Conservation (phyloP, 129 eudicot genomes). For the Flaveria bidentis region DNA sequence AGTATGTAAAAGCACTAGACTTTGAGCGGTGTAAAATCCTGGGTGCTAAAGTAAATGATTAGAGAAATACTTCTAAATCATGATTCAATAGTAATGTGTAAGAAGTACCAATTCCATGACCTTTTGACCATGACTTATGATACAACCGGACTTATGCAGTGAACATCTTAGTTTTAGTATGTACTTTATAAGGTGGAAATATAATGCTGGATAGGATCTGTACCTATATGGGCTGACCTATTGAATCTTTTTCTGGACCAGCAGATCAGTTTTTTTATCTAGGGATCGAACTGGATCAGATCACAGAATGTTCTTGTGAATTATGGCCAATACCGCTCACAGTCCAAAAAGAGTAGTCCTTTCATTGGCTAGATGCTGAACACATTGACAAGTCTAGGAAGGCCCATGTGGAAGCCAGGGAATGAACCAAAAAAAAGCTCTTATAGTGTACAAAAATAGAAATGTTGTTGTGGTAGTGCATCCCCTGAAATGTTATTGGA, state of each 20-base stretch:
- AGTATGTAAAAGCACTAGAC: background rate
- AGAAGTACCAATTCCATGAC: background rate
- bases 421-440: background rate
- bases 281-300: background rate
- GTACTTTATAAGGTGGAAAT: background rate
- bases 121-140: background rate
- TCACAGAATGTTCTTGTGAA: background rate
- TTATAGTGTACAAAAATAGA: background rate
- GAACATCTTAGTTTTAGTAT: background rate
- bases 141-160: background rate
- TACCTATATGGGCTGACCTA: background rate
- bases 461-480: background rate
- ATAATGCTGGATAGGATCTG: too few species aligned
- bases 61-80: background rate
- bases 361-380: background rate
- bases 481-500: constrained; percentile 1
- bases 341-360: too few species aligned
- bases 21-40: background rate
- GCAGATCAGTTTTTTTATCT: background rate
- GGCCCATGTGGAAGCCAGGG: background rate
- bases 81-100: background rate
- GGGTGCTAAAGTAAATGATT: background rate
- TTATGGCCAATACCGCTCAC: too few species aligned
- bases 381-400: background rate
- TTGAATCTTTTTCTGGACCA: background rate